Evolutionary conservation across 306 rosid species (phyloP).

Genomic region (Sophora flavescens): DNA sequence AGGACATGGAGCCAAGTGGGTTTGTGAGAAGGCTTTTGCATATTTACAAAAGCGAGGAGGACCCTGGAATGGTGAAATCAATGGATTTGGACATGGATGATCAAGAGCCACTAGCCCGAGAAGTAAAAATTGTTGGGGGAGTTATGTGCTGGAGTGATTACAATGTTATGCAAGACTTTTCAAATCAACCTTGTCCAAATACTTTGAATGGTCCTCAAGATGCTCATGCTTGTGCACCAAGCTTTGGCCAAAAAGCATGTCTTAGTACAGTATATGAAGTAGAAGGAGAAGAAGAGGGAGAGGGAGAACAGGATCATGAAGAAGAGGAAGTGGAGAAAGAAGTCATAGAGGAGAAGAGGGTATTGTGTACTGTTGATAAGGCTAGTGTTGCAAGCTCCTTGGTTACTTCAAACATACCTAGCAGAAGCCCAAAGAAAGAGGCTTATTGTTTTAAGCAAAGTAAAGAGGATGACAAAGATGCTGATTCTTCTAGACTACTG

Average conservation of each 20-base stretch:
- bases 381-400: constrained; percentile 39
- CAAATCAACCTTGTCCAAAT: constrained; percentile 48
- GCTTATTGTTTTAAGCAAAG: constrained; percentile 48
- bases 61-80: constrained; percentile 88
- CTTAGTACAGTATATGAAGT: constrained; percentile 94
- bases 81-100: constrained; percentile 99
- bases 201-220: constrained; percentile 48
- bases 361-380: constrained; percentile 67
- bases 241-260: constrained; percentile 60
- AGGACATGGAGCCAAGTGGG: constrained; percentile 72
- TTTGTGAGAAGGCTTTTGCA: constrained; percentile 73
- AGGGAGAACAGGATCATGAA: constrained; percentile 58
- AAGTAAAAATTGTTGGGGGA: constrained; percentile 63
- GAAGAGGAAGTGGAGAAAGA: constrained; percentile 82
- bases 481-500: constrained; percentile 54
- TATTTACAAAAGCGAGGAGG: constrained; percentile 75
- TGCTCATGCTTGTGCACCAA: constrained; percentile 54
- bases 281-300: constrained; percentile 69
- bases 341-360: constrained; percentile 87
- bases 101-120: constrained; percentile 69
- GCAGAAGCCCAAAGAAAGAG: constrained; percentile 55
- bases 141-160: constrained; percentile 48
- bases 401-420: constrained; percentile 35
- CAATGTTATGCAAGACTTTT: constrained; percentile 49
- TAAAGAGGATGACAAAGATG: constrained; percentile 62